These are phyloP conservation scores for Xylaria sp. DNA, from an alignment of 2,329 filamentous ascomycete species.

Conservation along the genomic window DNA sequence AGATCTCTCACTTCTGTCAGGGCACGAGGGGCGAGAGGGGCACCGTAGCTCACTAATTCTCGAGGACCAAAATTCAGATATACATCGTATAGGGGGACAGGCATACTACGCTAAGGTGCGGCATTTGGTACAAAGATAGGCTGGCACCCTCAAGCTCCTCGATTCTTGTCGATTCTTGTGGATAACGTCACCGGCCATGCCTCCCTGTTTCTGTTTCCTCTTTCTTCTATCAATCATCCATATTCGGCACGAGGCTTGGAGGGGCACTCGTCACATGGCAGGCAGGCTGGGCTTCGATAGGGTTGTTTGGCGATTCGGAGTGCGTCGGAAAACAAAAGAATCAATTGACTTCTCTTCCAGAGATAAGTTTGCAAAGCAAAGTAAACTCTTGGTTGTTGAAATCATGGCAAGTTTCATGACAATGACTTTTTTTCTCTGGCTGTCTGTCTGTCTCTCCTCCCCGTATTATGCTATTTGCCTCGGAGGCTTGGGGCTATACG, in stretches of 20 bases:
- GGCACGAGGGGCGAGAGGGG: constrained; percentile 10
- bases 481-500: not conserved
- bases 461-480: constrained; percentile 1
- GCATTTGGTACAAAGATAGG: constrained; percentile 19
- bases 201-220: constrained; percentile 23
- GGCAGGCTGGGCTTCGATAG: constrained; percentile 32
- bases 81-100: constrained; percentile 18
- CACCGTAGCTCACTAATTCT: constrained; percentile 13
- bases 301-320: constrained; percentile 33
- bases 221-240: constrained; percentile 28
- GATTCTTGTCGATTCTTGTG: constrained; percentile 19
- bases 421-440: not conserved
- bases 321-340: constrained; percentile 34
- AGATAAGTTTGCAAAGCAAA: constrained; percentile 7
- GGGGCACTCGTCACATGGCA: constrained; percentile 29
- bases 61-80: constrained; percentile 15
- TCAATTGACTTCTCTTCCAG: constrained; percentile 30
- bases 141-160: constrained; percentile 15
- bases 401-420: constrained; percentile 4
- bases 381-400: not conserved
- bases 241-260: constrained; percentile 29
- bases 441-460: not conserved
- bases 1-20: constrained; percentile 17
- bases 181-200: constrained; percentile 20
- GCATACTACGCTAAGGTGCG: constrained; percentile 13